Evolutionary conservation across 1,284 basidiomycete genomes (phyloP), one percentile per base, ranked within the genome.

Genomic region (Termitomyces sp.): DNA sequence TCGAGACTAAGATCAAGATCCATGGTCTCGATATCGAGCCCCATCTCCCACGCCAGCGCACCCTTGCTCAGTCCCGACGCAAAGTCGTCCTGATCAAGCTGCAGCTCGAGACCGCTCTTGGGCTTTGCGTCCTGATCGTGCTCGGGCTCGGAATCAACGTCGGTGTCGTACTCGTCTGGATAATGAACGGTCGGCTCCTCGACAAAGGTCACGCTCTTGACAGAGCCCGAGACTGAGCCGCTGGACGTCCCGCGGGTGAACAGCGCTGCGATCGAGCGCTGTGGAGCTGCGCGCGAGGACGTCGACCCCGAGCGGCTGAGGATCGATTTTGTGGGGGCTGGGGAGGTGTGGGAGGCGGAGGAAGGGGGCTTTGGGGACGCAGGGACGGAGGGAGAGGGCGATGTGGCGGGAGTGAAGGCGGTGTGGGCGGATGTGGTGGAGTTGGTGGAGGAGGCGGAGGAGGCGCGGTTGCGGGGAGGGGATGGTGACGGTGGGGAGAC

Each of bases 161-260:
- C 21, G n/a, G 51, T 21, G 28, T 50, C 59, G 17, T 36, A 39
- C 28, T 39, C 51, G 60, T 38, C 48, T 5, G 59, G 68, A 57
- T 78, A 79, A 62, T 77, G 74, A 17, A 79, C 71, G 5, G 70
- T 75, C 17, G 77, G 76, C 52, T 70, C 69, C 39, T 78, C 76
- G 21, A 73, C 76, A 52, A 80, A 80, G 49, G 76, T 79, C 50
- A 80, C 78, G 40, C 74, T 77, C 61, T 80, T 80, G 59, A 65
- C 68, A 6, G 65, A 61, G 17, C 69, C 67, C 40, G 62, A 41
- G 5, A 41, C 53, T 4, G 55, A 54, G 36, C 42, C 38, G n/a
- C 38, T 48, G 12, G 42, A 49, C n/a, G 41, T 51, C 26, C 61
- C 12, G 44, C 46, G 56, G 21, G 46, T 24, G 36, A 60, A 58